These are phyloP conservation scores for Aspergillus avenaceus DNA, from an alignment of 495 filamentous ascomycete species.

Conservation along the genomic window DNA sequence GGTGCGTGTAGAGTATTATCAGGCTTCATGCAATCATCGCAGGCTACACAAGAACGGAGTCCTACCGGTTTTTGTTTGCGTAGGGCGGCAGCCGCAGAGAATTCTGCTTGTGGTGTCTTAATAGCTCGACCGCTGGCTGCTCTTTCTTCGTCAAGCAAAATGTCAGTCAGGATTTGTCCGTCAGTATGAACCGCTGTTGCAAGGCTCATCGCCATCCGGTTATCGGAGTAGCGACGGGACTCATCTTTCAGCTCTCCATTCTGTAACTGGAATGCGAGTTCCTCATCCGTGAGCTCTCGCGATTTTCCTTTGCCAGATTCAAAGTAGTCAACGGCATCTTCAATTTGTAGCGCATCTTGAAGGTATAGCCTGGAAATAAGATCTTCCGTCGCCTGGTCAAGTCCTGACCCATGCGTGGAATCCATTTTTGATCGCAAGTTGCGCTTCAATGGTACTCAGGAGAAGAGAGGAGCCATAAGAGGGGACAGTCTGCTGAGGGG, in stretches of 20 bases:
- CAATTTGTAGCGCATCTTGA: too few relatives aligned
- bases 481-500: too few relatives aligned
- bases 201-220: constrained; percentile 7
- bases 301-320: constrained; percentile 8
- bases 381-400: too few relatives aligned
- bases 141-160: constrained; percentile 1
- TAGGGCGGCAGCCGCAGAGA: background rate
- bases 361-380: too few relatives aligned
- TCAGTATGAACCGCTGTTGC: constrained; percentile 6
- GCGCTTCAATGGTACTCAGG: too few relatives aligned
- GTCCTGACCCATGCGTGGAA: too few relatives aligned
- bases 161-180: constrained; percentile 2
- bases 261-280: constrained; percentile 9
- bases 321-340: constrained; percentile 8
- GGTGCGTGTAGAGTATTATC: constrained; percentile 9
- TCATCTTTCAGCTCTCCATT: constrained; percentile 5
- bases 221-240: background rate
- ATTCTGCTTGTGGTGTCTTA: background rate
- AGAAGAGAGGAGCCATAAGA: too few relatives aligned
- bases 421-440: too few relatives aligned
- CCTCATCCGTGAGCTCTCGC: constrained; percentile 9
- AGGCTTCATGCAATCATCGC: constrained; percentile 9
- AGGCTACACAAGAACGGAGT: constrained; percentile 11
- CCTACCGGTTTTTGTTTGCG: background rate
- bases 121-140: constrained; percentile 1